Evolutionary conservation across 2,329 filamentous ascomycete genomes (phyloP).

Genomic region (Fusarium sp.): DNA sequence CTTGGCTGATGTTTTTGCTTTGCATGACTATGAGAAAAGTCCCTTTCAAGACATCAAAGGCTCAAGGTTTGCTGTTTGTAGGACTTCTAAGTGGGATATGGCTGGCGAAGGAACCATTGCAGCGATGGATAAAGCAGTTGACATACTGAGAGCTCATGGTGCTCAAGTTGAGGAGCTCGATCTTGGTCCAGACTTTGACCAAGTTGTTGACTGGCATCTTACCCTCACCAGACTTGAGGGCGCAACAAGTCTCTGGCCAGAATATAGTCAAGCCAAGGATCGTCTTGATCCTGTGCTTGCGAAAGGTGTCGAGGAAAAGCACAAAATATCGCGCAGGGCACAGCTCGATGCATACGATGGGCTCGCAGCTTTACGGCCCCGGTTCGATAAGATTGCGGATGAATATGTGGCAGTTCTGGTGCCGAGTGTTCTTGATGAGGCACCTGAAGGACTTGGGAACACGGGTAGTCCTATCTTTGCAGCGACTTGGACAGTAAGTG

Average conservation of each 20-base stretch:
- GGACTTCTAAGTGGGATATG: conserved; percentile 65
- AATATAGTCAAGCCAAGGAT: conserved; percentile 63
- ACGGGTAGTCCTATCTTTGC: conserved; percentile 70
- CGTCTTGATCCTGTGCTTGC: conserved; percentile 61
- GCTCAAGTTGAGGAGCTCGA: conserved; percentile 69
- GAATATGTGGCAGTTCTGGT: conserved; percentile 68
- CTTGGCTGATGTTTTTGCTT: conserved; percentile 65
- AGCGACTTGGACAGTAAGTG: conserved; percentile 65
- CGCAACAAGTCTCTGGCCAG: conserved; percentile 64
- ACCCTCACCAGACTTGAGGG: conserved; percentile 66
- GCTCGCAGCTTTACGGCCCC: conserved; percentile 65
- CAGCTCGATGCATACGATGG: conserved; percentile 67
- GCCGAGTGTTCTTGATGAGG: conserved; percentile 71
- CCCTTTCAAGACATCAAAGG: conserved; percentile 56
- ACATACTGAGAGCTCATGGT: conserved; percentile 60
- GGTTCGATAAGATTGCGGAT: conserved; percentile 65
- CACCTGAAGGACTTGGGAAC: conserved; percentile 63
- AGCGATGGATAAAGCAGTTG: conserved; percentile 58
- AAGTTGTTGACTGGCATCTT: conserved; percentile 65
- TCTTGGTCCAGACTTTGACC: conserved; percentile 63
- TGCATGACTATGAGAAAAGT: conserved; percentile 63
- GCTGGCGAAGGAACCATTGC: conserved; percentile 60
- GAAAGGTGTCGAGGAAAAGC: conserved; percentile 64
- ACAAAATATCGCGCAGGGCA: conserved; percentile 58
- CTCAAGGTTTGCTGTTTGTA: conserved; percentile 67